These are phyloP conservation scores for Hypoxylon lenormandii DNA, from an alignment of 495 filamentous ascomycete species.

Conservation along the genomic window DNA sequence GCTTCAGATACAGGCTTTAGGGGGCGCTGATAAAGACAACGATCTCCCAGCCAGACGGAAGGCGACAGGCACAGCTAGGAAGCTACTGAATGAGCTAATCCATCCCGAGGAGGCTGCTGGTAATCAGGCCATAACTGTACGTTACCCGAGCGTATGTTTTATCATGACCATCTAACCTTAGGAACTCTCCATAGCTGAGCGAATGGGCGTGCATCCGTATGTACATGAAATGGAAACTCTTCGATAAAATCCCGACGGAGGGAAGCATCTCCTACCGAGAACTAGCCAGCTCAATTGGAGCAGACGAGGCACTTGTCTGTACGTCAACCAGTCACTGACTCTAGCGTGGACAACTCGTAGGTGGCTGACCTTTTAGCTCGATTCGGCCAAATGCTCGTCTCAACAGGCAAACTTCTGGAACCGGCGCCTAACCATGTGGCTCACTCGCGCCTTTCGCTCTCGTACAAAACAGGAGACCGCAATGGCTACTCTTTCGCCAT, in stretches of 20 bases:
- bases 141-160: not conserved
- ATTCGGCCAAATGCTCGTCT: conserved; percentile 50
- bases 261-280: conserved; percentile 44
- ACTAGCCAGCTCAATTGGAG: conserved; percentile 46
- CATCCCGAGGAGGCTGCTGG: conserved; percentile 16
- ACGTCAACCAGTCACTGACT: not conserved
- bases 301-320: conserved; percentile 47
- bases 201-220: conserved; percentile 44
- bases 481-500: conserved; percentile 48
- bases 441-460: conserved; percentile 51
- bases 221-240: conserved; percentile 53
- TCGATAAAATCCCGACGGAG: conserved; percentile 49
- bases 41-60: conserved; percentile 7
- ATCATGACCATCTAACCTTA: conserved; percentile 1
- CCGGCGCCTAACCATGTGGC: conserved; percentile 31
- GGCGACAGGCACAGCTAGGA: conserved; percentile 9
- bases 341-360: not conserved
- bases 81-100: conserved; percentile 7
- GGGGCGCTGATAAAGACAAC: not conserved
- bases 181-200: conserved; percentile 4
- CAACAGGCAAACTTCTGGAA: conserved; percentile 45
- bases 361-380: conserved; percentile 40
- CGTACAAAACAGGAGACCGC: conserved; percentile 35
- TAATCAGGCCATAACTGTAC: conserved; percentile 13
- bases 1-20: conserved; percentile 6